Base-by-base conservation (phyloP, 2,329 filamentous ascomycete species). In the Bisporella sp. region DNA sequence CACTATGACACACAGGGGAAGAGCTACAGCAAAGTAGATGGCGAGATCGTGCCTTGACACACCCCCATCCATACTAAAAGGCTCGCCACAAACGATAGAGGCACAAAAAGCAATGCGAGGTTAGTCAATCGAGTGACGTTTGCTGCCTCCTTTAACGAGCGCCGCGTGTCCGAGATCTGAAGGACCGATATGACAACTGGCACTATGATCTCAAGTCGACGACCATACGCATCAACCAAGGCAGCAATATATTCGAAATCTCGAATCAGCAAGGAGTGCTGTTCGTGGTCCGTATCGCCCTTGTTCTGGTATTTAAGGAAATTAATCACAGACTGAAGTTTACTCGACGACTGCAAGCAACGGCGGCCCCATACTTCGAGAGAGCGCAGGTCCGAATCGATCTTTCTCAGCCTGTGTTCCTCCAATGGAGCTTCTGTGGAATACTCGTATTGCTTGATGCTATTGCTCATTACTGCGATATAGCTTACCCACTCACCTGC, bases 81-180 rank as follows among this genome's bases (percentile, higher is more conserved):
- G 35, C 49, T 47, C 9, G 49, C 41, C 6, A 51, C 45, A 33
- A 45, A 51, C 4, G 13, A 12, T 11, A 51, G 29, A 4, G 44
- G 49, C 8, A 51, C 49, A 31, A 51, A 51, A 5, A 51, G 21
- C 7, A 51, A 31, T 12, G 45, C 49, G 4, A 51, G 44, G 39
- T 39, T 42, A 8, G 54, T 56, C 37, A 57, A 44, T 30, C 54
- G 41, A 2, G 50, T 52, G 11, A 55, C 48, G 30, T 55, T 57
- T 8, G 47, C 43, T 30, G 52, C 45, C 42, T 54, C 50, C 21
- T 13, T 49, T n/a, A 51, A 40, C 12, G 50, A 47, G 5, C 52
- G 33, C 28, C 48, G 42, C 4, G 32, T 52, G 7, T 57, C 54
- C 5, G 39, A 29, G 21, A 57, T 52, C 28, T 54, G 52, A 6